A percentile compares a stretch with the other conserved stretches of the same genome.
Evolutionary conservation across 1,139 yeast species (phyloP).

Genomic region (Lodderomyces elongisporus): DNA sequence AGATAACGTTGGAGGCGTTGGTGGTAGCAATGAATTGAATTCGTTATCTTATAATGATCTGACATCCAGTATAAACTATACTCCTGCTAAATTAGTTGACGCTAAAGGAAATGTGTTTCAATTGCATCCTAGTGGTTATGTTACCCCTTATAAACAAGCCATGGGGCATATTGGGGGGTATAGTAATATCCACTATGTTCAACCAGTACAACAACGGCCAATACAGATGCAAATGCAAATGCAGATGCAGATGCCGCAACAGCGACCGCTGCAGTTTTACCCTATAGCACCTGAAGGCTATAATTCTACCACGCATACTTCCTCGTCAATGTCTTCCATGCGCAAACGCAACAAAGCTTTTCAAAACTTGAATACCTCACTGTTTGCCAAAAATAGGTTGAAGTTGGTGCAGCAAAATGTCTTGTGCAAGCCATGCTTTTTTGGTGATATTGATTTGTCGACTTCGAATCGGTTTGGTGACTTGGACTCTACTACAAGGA

Average conservation of each 20-base stretch:
- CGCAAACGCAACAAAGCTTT: slow-evolving; percentile 7
- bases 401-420: slow-evolving; percentile 21
- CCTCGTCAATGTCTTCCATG: slow-evolving; percentile 3
- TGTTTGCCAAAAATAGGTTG: slow-evolving; percentile 17
- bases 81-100: slow-evolving; percentile 8
- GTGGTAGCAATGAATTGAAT: slow-evolving; percentile 8
- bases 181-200: neutral
- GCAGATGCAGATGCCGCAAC: neutral
- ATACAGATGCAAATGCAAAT: neutral
- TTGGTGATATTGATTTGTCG: slow-evolving; percentile 14
- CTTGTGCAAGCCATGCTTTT: slow-evolving; percentile 20
- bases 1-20: too few relatives aligned
- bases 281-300: neutral
- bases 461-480: slow-evolving; percentile 13
- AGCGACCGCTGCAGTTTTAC: slow-evolving; percentile 2
- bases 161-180: slow-evolving; percentile 6
- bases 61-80: neutral
- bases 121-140: slow-evolving; percentile 14
- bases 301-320: neutral
- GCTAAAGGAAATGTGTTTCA: slow-evolving; percentile 11
- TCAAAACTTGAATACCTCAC: slow-evolving; percentile 12
- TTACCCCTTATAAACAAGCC: slow-evolving; percentile 8
- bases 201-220: slow-evolving; percentile 1
- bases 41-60: neutral
- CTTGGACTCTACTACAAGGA: slow-evolving; percentile 11